Evolutionary conservation across 129 eudicot genomes (phyloP).

Genomic region (Escallonia rubra): DNA sequence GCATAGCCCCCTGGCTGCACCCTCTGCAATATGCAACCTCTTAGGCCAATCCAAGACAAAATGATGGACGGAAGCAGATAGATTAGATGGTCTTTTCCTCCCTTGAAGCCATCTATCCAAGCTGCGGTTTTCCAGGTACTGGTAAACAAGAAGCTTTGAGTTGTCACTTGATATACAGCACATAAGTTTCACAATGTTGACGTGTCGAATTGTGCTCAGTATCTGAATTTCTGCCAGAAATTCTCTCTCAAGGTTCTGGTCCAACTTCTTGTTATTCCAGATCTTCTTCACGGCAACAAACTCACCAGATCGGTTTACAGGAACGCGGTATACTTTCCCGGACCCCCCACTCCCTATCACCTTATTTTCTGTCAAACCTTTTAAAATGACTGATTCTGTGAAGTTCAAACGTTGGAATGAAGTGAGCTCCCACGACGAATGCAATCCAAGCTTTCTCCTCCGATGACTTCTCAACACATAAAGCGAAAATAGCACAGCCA

Average conservation of each 20-base stretch:
- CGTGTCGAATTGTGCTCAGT: constrained; percentile 60
- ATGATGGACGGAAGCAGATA: constrained; percentile 32
- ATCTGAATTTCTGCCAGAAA: constrained; percentile 69
- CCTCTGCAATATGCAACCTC: constrained; percentile 71
- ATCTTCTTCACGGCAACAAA: constrained; percentile 77
- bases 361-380: constrained; percentile 57
- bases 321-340: constrained; percentile 66
- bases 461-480: constrained; percentile 23
- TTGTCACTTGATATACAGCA: constrained; percentile 66
- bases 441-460: constrained; percentile 28
- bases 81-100: constrained; percentile 17
- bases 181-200: constrained; percentile 71
- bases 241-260: constrained; percentile 54
- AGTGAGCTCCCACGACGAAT: constrained; percentile 59
- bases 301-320: constrained; percentile 44
- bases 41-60: constrained; percentile 66
- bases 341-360: constrained; percentile 91
- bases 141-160: constrained; percentile 70
- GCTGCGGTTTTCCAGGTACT: constrained; percentile 68
- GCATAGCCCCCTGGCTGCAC: constrained; percentile 72
- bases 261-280: constrained; percentile 38
- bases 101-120: constrained; percentile 73
- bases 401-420: constrained; percentile 69
- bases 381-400: constrained; percentile 56
- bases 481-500: constrained; percentile 22